Conservation (phyloP, 257 asterid species). For the Solanum gandarillasii region DNA sequence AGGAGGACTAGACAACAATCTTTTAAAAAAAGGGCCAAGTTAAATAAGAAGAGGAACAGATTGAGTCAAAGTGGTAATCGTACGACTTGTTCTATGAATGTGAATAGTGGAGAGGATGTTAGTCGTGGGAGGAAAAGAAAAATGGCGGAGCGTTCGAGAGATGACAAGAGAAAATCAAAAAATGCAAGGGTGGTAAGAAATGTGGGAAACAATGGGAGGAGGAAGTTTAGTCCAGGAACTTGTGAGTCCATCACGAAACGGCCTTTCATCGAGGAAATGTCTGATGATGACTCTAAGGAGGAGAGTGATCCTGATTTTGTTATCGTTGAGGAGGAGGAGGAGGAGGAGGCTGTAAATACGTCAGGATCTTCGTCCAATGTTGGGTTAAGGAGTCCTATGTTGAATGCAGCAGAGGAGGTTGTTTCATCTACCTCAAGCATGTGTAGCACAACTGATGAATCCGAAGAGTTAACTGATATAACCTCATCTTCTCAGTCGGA, state of each 20-base stretch:
- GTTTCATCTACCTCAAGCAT: slow-evolving; percentile 6
- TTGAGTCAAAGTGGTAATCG: background rate
- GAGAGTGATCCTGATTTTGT: background rate
- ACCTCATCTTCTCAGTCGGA: background rate
- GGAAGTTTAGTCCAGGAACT: background rate
- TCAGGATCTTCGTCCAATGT: background rate
- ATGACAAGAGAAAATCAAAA: background rate
- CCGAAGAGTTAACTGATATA: background rate
- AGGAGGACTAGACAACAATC: background rate
- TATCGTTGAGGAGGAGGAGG: background rate
- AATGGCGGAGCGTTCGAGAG: background rate
- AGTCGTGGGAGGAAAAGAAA: background rate
- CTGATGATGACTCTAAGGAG: background rate
- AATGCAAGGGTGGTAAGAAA: background rate
- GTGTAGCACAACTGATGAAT: background rate
- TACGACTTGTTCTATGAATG: background rate
- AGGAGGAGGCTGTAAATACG: background rate
- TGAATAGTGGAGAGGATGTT: background rate
- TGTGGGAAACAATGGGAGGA: background rate
- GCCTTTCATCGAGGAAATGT: background rate
- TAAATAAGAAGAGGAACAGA: background rate
- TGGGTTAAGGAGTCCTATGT: background rate
- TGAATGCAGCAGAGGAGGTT: background rate
- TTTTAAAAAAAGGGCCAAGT: background rate
- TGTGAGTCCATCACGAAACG: background rate